Percentiles rank a stretch among this genome's conserved stretches.
phyloP scores from a whole-genome alignment of 805 yeast species.

The Wickerhamiella spandovensis region DNA sequence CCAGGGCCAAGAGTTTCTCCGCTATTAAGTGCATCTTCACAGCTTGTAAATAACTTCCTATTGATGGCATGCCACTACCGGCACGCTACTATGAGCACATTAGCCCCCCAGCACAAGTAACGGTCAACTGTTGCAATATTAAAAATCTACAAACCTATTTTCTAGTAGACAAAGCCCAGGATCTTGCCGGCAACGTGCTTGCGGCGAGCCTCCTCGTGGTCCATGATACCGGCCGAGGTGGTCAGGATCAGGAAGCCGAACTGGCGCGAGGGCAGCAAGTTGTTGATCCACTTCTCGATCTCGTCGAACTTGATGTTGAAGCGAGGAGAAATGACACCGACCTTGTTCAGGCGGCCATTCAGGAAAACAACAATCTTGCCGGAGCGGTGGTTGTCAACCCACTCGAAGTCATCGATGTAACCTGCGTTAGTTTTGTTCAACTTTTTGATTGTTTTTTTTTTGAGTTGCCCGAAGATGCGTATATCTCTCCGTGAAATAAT shows the following conservation, averaged over 20 bases:
- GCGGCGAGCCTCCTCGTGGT: constrained; percentile 99
- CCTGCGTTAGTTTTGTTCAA: constrained; percentile 23
- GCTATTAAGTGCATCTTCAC: not conserved
- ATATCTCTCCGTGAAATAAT: not conserved
- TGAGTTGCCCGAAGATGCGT: not conserved
- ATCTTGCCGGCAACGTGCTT: constrained; percentile 99
- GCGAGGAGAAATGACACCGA: constrained; percentile 98
- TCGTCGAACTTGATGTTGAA: constrained; percentile 92
- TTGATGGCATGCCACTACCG: too few relatives aligned
- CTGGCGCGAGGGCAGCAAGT: constrained; percentile 98
- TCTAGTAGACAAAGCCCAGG: constrained; percentile 92
- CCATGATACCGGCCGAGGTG: constrained; percentile 99
- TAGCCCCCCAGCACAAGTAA: too few relatives aligned
- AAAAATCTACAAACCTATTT: not conserved
- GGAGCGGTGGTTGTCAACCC: constrained; percentile 97
- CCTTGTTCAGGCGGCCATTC: constrained; percentile 97
- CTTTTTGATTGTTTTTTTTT: constrained; percentile 1
- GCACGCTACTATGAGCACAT: too few relatives aligned
- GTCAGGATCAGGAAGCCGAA: constrained; percentile 96
- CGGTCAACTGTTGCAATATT: not conserved
- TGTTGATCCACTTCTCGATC: constrained; percentile 96
- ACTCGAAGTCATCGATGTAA: constrained; percentile 97
- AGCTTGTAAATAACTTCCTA: not conserved
- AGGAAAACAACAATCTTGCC: constrained; percentile 94
- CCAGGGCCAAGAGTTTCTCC: not conserved